Base-by-base conservation (phyloP, 768 basidiomycete species). In the Lactarius psammicola region DNA sequence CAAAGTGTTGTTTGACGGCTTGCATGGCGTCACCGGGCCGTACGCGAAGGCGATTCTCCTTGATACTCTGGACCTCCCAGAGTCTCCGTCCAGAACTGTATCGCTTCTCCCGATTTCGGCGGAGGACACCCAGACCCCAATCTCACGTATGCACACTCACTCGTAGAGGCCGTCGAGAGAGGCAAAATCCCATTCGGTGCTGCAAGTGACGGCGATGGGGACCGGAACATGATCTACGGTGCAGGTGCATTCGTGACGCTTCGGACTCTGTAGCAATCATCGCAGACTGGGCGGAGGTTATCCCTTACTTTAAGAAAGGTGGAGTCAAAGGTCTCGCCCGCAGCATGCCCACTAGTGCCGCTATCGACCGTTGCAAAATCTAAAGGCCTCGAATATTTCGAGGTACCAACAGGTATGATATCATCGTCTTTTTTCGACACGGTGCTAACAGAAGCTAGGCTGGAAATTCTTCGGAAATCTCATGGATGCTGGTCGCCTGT, bases 391-490 rank as follows among this genome's bases (percentile, higher is more conserved):
- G 92, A 96, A 75, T 88, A 85, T 74, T 97, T 96, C 72, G 97
- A 98, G 75, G 96, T 98, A 23, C 97, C 97, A 4, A 99, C 97
- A 26, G 95, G 94, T 89, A 66, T 69, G 85, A 63, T 57, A 0
- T 26, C 10, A 59, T 49, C 28, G 57, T 26, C 36, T 51, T 65
- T 23, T 38, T 38, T 38, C 36, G 49, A 34, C 13, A 6, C 17
- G 20, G 44, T 26, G 18, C 44, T 68, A 26, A 68, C 53, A 44
- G 26, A 56, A 62, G 40, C 17, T 53, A 95, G 95, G 96, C 69
- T 98, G 95, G 95, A 99, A 99, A 78, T 99, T 99, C 85, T 99
- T 99, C 75, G 97, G 97, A 56, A 99, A 98, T 79, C 81, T 99
- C 71, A 99, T 99, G 97, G 97, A 99, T 75, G 97, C 97, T 23